Base-by-base conservation (phyloP, 108 stramenopile genomes). In the Cyclotella choctawhatcheeana region DNA sequence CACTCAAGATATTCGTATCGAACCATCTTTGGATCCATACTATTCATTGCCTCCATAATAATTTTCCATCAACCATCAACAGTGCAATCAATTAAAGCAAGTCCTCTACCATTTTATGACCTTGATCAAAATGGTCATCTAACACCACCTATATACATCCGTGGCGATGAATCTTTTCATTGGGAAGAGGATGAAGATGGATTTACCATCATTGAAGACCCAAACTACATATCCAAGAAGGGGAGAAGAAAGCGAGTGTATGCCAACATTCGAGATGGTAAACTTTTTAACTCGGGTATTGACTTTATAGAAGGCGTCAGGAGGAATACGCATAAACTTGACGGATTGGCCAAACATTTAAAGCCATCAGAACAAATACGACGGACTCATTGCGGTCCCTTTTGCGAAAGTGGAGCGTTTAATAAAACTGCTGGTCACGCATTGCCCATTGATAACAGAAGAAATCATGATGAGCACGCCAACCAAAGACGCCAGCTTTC, bases 171-270 rank as follows among this genome's bases (percentile, higher is more conserved):
- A 25, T 37, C 63, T 18, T 64, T 52, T 61, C 74, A 80, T 47
- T 76, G 69, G 69, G 69, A 75, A 45, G 79, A 76, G 58, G 77
- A 79, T 24, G 33, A 37, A 20, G 24, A 74, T 21, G 77, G 77
- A 20, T 79, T 60, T 29, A 79, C 77, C 3, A 21, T 79, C 25
- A 75, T 79, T 37, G 50, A 75, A n/a, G 73, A 74, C 27, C 58
- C 58, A 4, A 32, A 26, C 22, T 40, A 26, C 56, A 31, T 14
- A n/a, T 0, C 24, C 10, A 53, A 56, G 10, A 16, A 27, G 0
- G 44, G 53, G 10, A 43, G 48, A 40, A 68, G 10, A 18, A 47
- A 50, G 5, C 51, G 60, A 58, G 74, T 74, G 13, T 79, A 79
- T 31, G 78, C 78, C 18, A 48, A 30, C 13, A 5, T 52, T 17